Percentiles rank a stretch among this genome's conserved stretches.
phyloP scores from a whole-genome alignment of 495 filamentous ascomycete genomes.

The Neurospora terricola region DNA sequence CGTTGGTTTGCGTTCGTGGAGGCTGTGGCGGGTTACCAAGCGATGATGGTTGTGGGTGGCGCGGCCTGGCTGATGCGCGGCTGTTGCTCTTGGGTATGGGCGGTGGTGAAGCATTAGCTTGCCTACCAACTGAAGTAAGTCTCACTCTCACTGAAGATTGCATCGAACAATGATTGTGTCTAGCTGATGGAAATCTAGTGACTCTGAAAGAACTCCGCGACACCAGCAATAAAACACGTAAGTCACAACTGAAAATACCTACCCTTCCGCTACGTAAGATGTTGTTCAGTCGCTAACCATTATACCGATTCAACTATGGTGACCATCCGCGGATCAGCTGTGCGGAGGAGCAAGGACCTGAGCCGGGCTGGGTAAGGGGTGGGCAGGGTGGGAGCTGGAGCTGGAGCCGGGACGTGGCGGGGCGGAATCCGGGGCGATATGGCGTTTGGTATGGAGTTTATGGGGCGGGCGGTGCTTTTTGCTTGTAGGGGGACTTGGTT shows the following conservation, averaged over 20 bases:
- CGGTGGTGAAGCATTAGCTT: background rate
- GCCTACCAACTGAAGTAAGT: background rate
- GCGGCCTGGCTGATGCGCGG: background rate
- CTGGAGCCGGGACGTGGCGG: background rate
- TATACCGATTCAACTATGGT: background rate
- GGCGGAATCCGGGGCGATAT: background rate
- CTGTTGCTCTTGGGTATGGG: background rate
- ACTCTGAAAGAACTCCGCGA: background rate
- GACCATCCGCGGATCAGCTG: too few species aligned
- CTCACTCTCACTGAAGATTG: background rate
- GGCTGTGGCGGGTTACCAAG: background rate
- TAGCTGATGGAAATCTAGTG: background rate
- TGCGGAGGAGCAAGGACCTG: too few species aligned
- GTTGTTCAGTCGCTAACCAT: background rate
- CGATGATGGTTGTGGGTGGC: background rate
- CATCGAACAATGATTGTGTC: background rate
- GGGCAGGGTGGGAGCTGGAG: background rate
- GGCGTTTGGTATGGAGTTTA: background rate
- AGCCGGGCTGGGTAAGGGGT: background rate
- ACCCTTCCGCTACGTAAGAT: background rate
- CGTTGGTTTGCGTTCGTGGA: background rate
- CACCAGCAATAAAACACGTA: background rate
- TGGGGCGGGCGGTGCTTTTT: background rate
- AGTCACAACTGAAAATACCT: background rate
- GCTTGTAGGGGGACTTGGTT: background rate